phyloP scores from a whole-genome alignment of 2,329 filamentous ascomycete species.

The Pezicula rhizophila region DNA sequence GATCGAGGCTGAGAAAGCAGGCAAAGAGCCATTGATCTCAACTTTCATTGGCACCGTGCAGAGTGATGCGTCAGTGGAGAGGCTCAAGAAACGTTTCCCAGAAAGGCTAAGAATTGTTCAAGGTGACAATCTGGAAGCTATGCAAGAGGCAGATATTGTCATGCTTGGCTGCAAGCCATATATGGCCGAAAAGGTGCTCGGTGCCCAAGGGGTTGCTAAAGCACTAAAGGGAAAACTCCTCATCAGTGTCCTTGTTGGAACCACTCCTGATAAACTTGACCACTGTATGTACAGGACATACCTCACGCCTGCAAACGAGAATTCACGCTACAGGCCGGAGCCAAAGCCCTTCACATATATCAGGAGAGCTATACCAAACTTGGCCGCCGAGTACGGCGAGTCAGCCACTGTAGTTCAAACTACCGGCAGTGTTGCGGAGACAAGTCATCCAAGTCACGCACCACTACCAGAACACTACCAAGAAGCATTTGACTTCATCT shows the following conservation, averaged over 20 bases:
- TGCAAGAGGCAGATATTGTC: slow-evolving; percentile 65
- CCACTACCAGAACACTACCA: slow-evolving; percentile 49
- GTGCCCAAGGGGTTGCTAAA: slow-evolving; percentile 59
- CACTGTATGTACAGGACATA: slow-evolving; percentile 38
- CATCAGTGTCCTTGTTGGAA: slow-evolving; percentile 75
- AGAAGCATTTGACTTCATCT: slow-evolving; percentile 67
- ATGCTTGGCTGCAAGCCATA: slow-evolving; percentile 78
- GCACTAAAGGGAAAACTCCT: slow-evolving; percentile 76
- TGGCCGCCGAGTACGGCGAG: slow-evolving; percentile 70
- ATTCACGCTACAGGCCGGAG: not conserved
- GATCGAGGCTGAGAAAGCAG: slow-evolving; percentile 5
- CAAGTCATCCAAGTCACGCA: slow-evolving; percentile 26
- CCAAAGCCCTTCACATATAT: slow-evolving; percentile 39
- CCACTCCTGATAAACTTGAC: slow-evolving; percentile 66
- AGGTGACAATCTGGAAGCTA: slow-evolving; percentile 61
- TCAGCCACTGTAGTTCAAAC: slow-evolving; percentile 69
- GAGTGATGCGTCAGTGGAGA: slow-evolving; percentile 30
- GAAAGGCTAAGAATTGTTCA: slow-evolving; percentile 24
- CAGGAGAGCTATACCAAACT: slow-evolving; percentile 80
- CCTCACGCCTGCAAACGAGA: slow-evolving; percentile 17
- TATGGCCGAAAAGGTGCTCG: slow-evolving; percentile 63
- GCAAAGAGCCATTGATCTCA: slow-evolving; percentile 15
- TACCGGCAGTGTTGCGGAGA: slow-evolving; percentile 40
- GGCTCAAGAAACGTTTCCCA: slow-evolving; percentile 28
- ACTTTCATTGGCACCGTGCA: slow-evolving; percentile 37